These are phyloP conservation scores for Macadamia tetraphylla DNA, from an alignment of 164 flowering plant genomes.

Conservation along the genomic window DNA sequence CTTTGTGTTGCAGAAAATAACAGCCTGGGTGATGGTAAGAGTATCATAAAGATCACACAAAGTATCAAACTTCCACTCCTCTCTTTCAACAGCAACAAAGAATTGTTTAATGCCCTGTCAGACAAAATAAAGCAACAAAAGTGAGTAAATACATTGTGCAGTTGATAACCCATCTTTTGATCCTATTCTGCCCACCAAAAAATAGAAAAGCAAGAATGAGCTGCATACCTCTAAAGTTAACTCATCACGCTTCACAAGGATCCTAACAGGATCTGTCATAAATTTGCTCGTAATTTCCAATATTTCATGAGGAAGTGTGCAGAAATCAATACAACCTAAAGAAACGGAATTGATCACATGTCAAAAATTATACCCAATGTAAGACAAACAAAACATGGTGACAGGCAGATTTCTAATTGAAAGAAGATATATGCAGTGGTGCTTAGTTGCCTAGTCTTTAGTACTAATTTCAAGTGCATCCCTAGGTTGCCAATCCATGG, in stretches of 20 bases:
- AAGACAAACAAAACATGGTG: not conserved
- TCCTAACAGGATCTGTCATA: constrained; percentile 95
- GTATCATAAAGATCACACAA: constrained; percentile 95
- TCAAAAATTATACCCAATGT: not conserved
- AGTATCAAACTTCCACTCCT: constrained; percentile 98
- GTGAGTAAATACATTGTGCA: not conserved
- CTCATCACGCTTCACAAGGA: constrained; percentile 99
- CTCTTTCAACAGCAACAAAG: constrained; percentile 93
- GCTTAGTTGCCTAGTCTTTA: no score
- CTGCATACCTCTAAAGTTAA: constrained; percentile 80
- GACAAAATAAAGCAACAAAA: not conserved
- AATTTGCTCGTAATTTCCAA: constrained; percentile 95
- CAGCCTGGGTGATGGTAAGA: constrained; percentile 95
- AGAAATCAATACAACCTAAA: constrained; percentile 83
- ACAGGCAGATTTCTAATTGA: no score
- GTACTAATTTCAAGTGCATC: no score
- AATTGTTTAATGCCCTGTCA: constrained; percentile 95
- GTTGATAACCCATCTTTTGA: not conserved
- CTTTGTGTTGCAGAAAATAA: constrained; percentile 96
- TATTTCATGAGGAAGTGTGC: constrained; percentile 98
- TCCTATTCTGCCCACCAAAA: no score
- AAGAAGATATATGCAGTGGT: no score
- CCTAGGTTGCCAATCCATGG: no score
- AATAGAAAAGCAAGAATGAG: not conserved
- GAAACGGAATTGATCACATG: constrained; percentile 4